Evolutionary conservation across 2,329 filamentous ascomycete genomes (phyloP), one percentile per base, ranked within the genome.

Genomic region (Calonectria pseudoreteaudii): DNA sequence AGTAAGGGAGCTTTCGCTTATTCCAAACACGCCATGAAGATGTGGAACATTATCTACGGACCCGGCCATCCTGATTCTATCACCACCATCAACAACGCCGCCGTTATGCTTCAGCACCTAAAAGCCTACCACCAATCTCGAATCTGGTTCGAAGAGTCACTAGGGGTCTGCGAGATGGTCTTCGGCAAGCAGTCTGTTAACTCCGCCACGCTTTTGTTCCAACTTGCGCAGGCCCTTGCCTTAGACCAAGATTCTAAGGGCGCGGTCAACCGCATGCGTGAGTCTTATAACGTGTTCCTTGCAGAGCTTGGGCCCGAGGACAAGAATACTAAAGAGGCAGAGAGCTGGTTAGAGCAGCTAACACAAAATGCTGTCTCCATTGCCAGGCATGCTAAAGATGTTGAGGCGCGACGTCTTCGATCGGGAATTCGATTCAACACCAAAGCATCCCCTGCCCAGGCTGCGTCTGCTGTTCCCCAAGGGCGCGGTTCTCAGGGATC

Each of bases 21-120:
- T 83, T 94, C 97, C 77, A 95, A 94, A 83, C 97, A 99, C 84
- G 97, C 97, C 9, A 91, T 99, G 78, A 93, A 97, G 83, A 89
- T 99, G 75, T 98, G 96, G 96, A 98, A 98, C 88, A 91, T 98
- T 80, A 96, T 98, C 80, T 99, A 98, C 83, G 97, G 97, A 38
- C 88, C 93, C 36, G 94, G 95, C 80, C 97, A 99, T 86, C 97
- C 97, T 4, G 97, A 99, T 86, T 98, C 95, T 11, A 98, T 99
- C 86, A 99, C 97, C 11, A 98, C 97, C 20, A 94, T 98, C 86
- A 99, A 98, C 90, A 99, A 99, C 82, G 96, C 95, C 26, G 97
- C 97, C 10, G 97, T 99, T 74, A 99, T 99, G 97, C 92, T 99
- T 72, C 97, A 99, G 86, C 93, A 95, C 70, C 91, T 98, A 80